phyloP scores from a whole-genome alignment of 371 early-diverging fungal species.

The Mortierella sp. region DNA sequence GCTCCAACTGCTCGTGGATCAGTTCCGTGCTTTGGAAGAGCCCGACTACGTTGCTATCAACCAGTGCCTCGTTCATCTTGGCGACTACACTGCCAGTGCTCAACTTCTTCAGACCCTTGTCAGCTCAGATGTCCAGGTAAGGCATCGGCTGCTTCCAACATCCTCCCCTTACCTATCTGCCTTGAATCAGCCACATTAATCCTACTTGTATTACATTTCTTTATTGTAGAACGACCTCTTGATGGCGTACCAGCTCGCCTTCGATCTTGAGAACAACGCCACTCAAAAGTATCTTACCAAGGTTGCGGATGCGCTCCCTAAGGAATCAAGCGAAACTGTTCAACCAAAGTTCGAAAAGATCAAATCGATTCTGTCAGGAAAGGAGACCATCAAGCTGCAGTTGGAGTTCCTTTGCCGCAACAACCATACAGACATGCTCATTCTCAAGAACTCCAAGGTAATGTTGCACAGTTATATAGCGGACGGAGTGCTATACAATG shows the following conservation, averaged over 20 bases:
- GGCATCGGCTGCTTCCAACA: no score
- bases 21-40: constrained; percentile 80
- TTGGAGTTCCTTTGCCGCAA: constrained; percentile 95
- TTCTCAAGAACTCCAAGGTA: constrained; percentile 94
- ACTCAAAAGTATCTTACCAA: constrained; percentile 92
- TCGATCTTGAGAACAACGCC: constrained; percentile 95
- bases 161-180: no score
- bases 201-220: no score
- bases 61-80: constrained; percentile 92
- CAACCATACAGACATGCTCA: constrained; percentile 94
- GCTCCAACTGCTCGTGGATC: constrained; percentile 82
- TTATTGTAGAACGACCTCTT: constrained; percentile 70
- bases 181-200: no score
- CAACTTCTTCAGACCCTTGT: constrained; percentile 77
- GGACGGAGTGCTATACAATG: no score
- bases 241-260: constrained; percentile 96
- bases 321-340: constrained; percentile 21
- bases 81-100: constrained; percentile 79
- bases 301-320: constrained; percentile 73
- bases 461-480: no score
- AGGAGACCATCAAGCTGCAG: constrained; percentile 87
- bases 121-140: constrained; percentile 64
- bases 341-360: constrained; percentile 64
- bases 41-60: constrained; percentile 93
- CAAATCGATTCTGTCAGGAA: constrained; percentile 86